phyloP scores from a whole-genome alignment of 768 basidiomycete genomes.

The Hypholoma sublateritium region DNA sequence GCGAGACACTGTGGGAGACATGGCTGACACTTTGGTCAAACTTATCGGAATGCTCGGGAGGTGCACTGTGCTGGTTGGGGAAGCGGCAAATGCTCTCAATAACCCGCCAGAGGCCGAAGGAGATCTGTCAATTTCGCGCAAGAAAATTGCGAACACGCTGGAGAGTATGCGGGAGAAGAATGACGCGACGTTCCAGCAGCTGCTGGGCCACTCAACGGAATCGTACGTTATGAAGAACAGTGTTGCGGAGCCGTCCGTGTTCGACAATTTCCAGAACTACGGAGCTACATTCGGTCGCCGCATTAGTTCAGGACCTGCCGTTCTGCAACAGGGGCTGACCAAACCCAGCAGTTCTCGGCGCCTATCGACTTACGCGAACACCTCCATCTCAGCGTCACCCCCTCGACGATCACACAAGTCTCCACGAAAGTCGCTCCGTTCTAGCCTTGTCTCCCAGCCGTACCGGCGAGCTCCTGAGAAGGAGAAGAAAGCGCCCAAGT shows the following conservation, averaged over 20 bases:
- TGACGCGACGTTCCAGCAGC: conserved; percentile 62
- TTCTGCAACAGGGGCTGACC: conserved; percentile 31
- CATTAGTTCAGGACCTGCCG: conserved; percentile 49
- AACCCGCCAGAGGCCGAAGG: conserved; percentile 32
- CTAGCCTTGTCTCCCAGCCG: conserved; percentile 57
- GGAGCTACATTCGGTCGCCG: conserved; percentile 46
- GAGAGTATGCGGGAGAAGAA: conserved; percentile 61
- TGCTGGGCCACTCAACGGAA: conserved; percentile 69
- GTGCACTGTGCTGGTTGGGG: conserved; percentile 71
- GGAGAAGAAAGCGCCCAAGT: conserved; percentile 52
- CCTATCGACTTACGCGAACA: conserved; percentile 38
- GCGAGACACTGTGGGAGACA: conserved; percentile 57
- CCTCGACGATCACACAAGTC: conserved; percentile 51
- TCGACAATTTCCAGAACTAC: conserved; percentile 55
- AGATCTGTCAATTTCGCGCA: conserved; percentile 30
- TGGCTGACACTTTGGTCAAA: conserved; percentile 65
- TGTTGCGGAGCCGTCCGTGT: conserved; percentile 27
- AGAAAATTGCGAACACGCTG: conserved; percentile 52
- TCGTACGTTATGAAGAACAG: conserved; percentile 47
- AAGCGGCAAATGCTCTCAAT: conserved; percentile 44
- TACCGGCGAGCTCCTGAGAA: conserved; percentile 67
- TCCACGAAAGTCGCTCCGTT: conserved; percentile 73
- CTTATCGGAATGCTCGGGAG: conserved; percentile 82
- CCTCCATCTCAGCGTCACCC: conserved; percentile 52
- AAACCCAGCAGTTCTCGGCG: conserved; percentile 31